Evolutionary conservation across 1,284 basidiomycete genomes (phyloP).

Genomic region (Rhodotorula sp.): DNA sequence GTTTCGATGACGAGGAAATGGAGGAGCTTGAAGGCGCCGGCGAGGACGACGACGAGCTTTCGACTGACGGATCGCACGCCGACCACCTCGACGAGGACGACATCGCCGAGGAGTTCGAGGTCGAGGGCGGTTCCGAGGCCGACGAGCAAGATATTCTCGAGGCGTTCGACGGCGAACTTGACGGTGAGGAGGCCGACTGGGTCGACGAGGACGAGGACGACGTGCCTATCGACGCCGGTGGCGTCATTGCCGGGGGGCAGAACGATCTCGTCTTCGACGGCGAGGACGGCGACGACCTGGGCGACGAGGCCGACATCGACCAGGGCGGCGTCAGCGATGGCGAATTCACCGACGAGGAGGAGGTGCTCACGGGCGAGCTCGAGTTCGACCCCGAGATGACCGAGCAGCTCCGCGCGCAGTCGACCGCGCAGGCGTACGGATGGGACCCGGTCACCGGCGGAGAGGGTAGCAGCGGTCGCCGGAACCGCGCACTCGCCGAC

Average conservation of each 20-base stretch:
- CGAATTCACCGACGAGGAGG: conserved; percentile 40
- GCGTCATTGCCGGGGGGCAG: conserved; percentile 41
- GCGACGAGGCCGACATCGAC: conserved; percentile 58
- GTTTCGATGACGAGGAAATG: conserved; percentile 47
- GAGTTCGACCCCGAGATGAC: conserved; percentile 43
- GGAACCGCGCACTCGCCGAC: conserved; percentile 24
- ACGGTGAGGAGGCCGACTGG: conserved; percentile 50
- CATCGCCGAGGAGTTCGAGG: conserved; percentile 24
- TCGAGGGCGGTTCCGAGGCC: conserved; percentile 7
- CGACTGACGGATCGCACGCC: conserved; percentile 4
- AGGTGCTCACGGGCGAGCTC: conserved; percentile 39
- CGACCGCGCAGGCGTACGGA: conserved; percentile 32
- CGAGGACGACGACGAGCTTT: conserved; percentile 28
- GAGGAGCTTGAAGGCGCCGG: conserved; percentile 54
- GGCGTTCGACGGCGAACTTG: conserved; percentile 49
- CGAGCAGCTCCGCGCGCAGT: conserved; percentile 33
- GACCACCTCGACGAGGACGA: conserved; percentile 24
- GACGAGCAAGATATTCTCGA: conserved; percentile 26
- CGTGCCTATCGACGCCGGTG: conserved; percentile 16
- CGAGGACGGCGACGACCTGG: conserved; percentile 34
- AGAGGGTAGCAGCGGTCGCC: conserved; percentile 24
- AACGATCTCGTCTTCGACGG: conserved; percentile 55
- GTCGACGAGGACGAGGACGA: conserved; percentile 52
- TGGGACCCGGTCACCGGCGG: conserved; percentile 38
- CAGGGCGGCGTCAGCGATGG: conserved; percentile 67